Evolutionary conservation across 345 rosid species (phyloP).

Genomic region (Eucalyptus regnans): DNA sequence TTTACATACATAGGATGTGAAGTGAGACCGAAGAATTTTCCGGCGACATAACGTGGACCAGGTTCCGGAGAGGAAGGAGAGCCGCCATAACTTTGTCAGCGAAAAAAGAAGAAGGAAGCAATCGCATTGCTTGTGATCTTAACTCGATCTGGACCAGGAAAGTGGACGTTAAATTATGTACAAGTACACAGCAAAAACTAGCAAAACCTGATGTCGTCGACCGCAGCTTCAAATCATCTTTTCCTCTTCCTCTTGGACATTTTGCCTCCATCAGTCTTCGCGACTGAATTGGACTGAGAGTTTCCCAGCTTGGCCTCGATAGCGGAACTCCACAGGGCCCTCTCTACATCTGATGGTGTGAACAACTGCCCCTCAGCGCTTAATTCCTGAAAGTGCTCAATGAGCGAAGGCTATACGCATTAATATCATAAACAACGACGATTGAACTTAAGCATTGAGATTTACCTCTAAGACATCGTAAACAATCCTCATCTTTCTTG

Average conservation of each 20-base stretch:
- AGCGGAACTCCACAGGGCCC: constrained; percentile 75
- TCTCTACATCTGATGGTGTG: constrained; percentile 75
- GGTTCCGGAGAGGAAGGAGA: background rate
- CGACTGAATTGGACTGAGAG: constrained; percentile 1
- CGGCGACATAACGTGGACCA: background rate
- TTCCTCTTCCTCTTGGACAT: constrained; percentile 56
- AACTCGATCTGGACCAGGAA: background rate
- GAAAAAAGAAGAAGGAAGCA: background rate
- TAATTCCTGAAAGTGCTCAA: constrained; percentile 36
- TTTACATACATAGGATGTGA: background rate
- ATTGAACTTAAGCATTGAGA: background rate
- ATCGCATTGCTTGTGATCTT: background rate
- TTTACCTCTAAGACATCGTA: background rate
- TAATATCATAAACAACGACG: too few relatives aligned
- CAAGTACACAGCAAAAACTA: background rate
- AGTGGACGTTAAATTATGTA: background rate
- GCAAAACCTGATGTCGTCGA: background rate
- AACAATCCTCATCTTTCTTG: background rate
- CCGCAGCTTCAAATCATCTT: constrained; percentile 10
- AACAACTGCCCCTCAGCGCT: constrained; percentile 35
- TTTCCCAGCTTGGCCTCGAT: constrained; percentile 20
- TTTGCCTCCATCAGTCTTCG: constrained; percentile 11
- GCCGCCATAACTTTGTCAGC: background rate
- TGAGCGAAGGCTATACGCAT: background rate
- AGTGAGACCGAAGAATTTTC: background rate